These are phyloP conservation scores for Penicillium turbatum DNA, from an alignment of 495 filamentous ascomycete genomes.

Conservation along the genomic window DNA sequence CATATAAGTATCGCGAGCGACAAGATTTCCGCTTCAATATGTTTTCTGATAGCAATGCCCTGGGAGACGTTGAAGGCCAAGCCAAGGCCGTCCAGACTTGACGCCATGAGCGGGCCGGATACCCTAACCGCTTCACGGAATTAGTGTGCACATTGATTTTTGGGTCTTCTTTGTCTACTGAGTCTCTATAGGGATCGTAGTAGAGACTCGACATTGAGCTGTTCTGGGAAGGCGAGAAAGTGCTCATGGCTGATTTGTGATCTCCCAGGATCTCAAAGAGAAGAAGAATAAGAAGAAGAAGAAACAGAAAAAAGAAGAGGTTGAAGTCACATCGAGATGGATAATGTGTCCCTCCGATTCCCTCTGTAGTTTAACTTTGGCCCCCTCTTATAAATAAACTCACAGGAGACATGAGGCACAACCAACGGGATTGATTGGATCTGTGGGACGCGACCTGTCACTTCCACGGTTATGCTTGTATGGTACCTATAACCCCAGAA, in stretches of 20 bases:
- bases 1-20: slow-evolving; percentile 15
- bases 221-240: background rate
- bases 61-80: slow-evolving; percentile 14
- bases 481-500: too few relatives aligned
- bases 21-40: background rate
- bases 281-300: background rate
- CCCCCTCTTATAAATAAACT: background rate
- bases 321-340: too few relatives aligned
- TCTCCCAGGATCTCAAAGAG: background rate
- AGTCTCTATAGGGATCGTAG: slow-evolving; percentile 23
- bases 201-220: slow-evolving; percentile 2
- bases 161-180: slow-evolving; percentile 7
- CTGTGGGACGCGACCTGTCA: background rate
- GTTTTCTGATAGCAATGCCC: slow-evolving; percentile 21
- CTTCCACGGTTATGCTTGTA: too few relatives aligned
- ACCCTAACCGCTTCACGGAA: slow-evolving; percentile 16
- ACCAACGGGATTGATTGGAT: slow-evolving; percentile 18
- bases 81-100: slow-evolving; percentile 12
- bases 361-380: too few relatives aligned
- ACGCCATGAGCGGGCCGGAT: slow-evolving; percentile 13
- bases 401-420: slow-evolving; percentile 17
- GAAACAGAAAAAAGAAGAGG: background rate
- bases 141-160: slow-evolving; percentile 5
- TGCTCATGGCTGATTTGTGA: background rate
- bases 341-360: too few relatives aligned